Conservation (phyloP, 2,329 filamentous ascomycete genomes). For the Escovopsis sp. region DNA sequence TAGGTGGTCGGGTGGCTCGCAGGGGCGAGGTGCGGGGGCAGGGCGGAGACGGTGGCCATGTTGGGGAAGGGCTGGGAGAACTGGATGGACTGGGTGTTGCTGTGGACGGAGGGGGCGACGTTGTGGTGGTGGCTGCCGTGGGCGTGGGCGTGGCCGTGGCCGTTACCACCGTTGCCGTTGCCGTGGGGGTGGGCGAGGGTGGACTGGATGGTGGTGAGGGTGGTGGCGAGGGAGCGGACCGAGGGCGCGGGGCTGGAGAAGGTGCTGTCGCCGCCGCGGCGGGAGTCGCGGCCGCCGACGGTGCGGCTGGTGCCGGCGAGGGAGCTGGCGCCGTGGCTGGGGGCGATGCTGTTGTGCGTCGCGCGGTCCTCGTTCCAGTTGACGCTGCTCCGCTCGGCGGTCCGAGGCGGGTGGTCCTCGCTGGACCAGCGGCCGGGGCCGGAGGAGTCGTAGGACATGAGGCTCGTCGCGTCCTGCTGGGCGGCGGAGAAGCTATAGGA, state of each 20-base stretch:
- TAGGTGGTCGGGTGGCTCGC: slow-evolving; percentile 52
- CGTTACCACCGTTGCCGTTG: no score
- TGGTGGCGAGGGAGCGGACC: slow-evolving; percentile 66
- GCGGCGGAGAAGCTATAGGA: slow-evolving; percentile 40
- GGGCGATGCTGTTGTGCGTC: slow-evolving; percentile 55
- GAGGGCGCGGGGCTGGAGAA: slow-evolving; percentile 75
- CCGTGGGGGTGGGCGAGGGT: slow-evolving; percentile 31
- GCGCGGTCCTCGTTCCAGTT: slow-evolving; percentile 72
- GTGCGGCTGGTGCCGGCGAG: slow-evolving; percentile 61
- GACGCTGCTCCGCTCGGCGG: slow-evolving; percentile 53
- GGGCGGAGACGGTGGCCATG: slow-evolving; percentile 51
- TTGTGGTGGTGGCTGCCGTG: slow-evolving; percentile 19
- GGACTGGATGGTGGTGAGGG: slow-evolving; percentile 73
- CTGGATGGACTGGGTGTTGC: slow-evolving; percentile 36
- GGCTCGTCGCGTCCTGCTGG: slow-evolving; percentile 35
- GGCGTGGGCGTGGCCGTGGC: no score
- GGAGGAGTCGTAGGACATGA: slow-evolving; percentile 30
- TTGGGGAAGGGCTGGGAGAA: slow-evolving; percentile 52
- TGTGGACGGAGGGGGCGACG: slow-evolving; percentile 18
- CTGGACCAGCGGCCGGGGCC: slow-evolving; percentile 45
- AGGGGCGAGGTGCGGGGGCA: slow-evolving; percentile 53
- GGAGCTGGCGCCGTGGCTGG: slow-evolving; percentile 54
- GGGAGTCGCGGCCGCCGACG: slow-evolving; percentile 46
- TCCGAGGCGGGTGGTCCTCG: slow-evolving; percentile 41
- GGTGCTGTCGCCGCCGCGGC: slow-evolving; percentile 58